phyloP scores from a whole-genome alignment of 164 flowering plant genomes.

The Saururus chinensis region DNA sequence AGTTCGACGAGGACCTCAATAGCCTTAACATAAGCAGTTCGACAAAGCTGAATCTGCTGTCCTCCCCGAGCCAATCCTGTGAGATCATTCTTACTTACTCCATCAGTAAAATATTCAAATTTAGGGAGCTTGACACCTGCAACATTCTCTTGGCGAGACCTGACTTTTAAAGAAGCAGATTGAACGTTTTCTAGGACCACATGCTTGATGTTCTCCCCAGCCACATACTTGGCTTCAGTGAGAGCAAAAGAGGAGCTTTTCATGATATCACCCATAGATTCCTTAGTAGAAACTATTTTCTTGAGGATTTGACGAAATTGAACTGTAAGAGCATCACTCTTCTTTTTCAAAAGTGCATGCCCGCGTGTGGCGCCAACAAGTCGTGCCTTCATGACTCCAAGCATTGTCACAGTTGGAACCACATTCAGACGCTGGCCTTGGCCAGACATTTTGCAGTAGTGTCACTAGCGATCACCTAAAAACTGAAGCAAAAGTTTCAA shows the following conservation, averaged over 20 bases:
- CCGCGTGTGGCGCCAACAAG: constrained; percentile 95
- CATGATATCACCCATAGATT: constrained; percentile 92
- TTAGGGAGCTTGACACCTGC: constrained; percentile 97
- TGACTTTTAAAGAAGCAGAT: constrained; percentile 64
- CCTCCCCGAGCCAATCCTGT: constrained; percentile 97
- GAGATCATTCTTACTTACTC: constrained; percentile 81
- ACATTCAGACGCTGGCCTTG: constrained; percentile 82
- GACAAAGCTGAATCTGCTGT: constrained; percentile 83
- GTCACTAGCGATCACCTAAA: too few species aligned
- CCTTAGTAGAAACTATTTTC: constrained; percentile 80
- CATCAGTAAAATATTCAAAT: constrained; percentile 76
- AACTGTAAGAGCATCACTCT: constrained; percentile 88
- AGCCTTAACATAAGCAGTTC: constrained; percentile 71
- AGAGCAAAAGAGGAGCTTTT: constrained; percentile 75
- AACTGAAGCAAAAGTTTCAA: too few species aligned
- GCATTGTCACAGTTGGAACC: constrained; percentile 93
- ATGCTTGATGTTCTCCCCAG: constrained; percentile 91
- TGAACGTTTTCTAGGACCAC: constrained; percentile 76
- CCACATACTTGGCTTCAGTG: constrained; percentile 91
- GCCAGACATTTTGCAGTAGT: constrained; percentile 55
- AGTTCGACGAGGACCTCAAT: constrained; percentile 93
- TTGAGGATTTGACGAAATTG: constrained; percentile 86
- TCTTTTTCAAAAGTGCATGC: constrained; percentile 94
- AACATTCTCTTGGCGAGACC: constrained; percentile 74
- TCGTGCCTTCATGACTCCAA: constrained; percentile 81